phyloP scores from a whole-genome alignment of 305 asterid genomes.

The Fraxinus sp. region DNA sequence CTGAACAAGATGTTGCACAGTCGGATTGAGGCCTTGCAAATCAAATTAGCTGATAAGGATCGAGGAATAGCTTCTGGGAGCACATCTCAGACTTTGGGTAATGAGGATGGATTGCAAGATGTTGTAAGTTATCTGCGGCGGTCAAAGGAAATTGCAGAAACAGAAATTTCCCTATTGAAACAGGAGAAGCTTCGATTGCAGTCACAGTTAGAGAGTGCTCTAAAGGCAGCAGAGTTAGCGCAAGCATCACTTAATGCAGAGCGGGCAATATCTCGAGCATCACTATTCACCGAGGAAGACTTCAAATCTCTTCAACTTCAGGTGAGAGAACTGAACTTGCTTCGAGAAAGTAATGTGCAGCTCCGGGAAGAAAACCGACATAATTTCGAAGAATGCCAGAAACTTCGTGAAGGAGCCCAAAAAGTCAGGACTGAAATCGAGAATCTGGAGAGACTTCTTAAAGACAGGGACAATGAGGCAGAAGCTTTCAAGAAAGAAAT shows the following conservation, averaged over 20 bases:
- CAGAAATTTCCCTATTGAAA: constrained; percentile 81
- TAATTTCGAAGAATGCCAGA: constrained; percentile 91
- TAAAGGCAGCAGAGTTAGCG: constrained; percentile 75
- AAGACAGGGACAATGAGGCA: constrained; percentile 52
- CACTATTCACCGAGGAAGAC: constrained; percentile 68
- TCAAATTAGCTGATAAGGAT: constrained; percentile 80
- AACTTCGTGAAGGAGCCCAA: constrained; percentile 69
- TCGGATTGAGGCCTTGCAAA: constrained; percentile 86
- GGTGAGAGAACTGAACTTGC: constrained; percentile 82
- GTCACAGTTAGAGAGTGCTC: constrained; percentile 78
- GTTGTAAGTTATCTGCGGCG: constrained; percentile 87
- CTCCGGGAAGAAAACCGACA: constrained; percentile 90
- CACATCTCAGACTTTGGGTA: constrained; percentile 43
- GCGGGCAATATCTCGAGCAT: constrained; percentile 59
- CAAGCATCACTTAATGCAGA: constrained; percentile 65
- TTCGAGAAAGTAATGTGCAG: constrained; percentile 92
- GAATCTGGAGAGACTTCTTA: constrained; percentile 53
- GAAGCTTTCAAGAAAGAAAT: constrained; percentile 64
- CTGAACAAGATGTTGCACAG: constrained; percentile 83
- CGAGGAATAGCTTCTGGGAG: constrained; percentile 59
- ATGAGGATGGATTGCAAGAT: constrained; percentile 71
- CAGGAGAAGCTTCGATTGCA: constrained; percentile 86
- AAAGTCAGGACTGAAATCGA: constrained; percentile 57
- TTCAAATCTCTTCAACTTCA: constrained; percentile 78
- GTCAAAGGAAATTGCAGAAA: constrained; percentile 88